phyloP scores from a whole-genome alignment of 23 red algal species.

The Pyropia haitanensis region DNA sequence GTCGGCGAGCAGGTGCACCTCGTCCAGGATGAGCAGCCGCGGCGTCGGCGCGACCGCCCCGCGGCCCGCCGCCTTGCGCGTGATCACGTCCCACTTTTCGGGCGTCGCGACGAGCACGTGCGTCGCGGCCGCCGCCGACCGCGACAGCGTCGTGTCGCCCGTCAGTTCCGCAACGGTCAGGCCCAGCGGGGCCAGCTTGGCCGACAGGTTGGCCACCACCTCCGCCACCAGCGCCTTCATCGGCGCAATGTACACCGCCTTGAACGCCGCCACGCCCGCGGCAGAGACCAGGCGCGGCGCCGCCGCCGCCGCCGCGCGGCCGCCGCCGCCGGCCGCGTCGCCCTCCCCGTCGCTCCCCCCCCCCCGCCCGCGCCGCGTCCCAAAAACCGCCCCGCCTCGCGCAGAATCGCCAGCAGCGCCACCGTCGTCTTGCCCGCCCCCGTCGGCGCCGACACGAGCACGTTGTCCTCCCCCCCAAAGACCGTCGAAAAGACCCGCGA shows the following conservation, averaged over 20 bases:
- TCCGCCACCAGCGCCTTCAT: conserved; percentile 98
- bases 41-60: conserved; percentile 15
- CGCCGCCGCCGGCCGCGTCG: not conserved
- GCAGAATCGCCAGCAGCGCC: conserved; percentile 75
- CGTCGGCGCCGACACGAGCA: conserved; percentile 91
- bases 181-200: conserved; percentile 34
- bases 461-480: conserved; percentile 65
- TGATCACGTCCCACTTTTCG: conserved; percentile 99
- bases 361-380: not conserved
- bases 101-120: conserved; percentile 93
- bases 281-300: too few species aligned
- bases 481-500: conserved; percentile 49
- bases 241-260: conserved; percentile 89
- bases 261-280: conserved; percentile 35
- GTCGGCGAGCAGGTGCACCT: conserved; percentile 90
- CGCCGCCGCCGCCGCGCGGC: too few species aligned
- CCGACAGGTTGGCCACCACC: conserved; percentile 61
- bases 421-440: conserved; percentile 95
- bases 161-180: conserved; percentile 77
- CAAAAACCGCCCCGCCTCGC: conserved; percentile 13
- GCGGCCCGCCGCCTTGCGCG: conserved; percentile 41
- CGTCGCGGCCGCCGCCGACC: conserved; percentile 47
- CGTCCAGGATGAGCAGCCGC: conserved; percentile 78
- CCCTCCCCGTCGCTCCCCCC: not conserved
- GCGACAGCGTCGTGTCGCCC: conserved; percentile 74